Conservation (phyloP, 495 filamentous ascomycete genomes). For the Penicillium cinerascens region DNA sequence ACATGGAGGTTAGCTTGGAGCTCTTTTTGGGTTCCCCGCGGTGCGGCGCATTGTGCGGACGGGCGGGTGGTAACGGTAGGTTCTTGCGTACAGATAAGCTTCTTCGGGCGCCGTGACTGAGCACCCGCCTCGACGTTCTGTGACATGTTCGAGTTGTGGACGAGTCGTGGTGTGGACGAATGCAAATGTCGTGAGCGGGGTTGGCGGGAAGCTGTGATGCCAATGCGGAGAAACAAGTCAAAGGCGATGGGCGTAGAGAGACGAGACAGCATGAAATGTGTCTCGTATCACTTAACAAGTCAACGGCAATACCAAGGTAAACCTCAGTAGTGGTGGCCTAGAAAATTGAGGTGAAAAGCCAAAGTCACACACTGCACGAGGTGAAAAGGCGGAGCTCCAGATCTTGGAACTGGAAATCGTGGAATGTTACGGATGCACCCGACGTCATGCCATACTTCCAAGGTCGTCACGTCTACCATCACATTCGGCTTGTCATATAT, state of each 20-base stretch:
- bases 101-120: constrained; percentile 33
- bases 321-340: too few species aligned
- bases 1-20: constrained; percentile 15
- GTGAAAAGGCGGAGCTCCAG: not conserved
- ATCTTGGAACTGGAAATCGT: not conserved
- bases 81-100: constrained; percentile 39
- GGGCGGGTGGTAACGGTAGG: not conserved
- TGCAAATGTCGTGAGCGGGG: constrained; percentile 15
- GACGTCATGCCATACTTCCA: not conserved
- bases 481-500: not conserved
- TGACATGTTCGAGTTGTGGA: constrained; percentile 12
- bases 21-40: constrained; percentile 3
- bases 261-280: constrained; percentile 4
- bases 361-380: not conserved
- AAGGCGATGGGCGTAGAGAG: constrained; percentile 3
- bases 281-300: not conserved
- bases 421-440: not conserved
- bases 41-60: not conserved
- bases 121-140: constrained; percentile 6
- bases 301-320: not conserved
- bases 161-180: constrained; percentile 6
- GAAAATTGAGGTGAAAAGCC: too few species aligned
- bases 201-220: constrained; percentile 8
- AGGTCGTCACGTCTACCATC: not conserved
- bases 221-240: constrained; percentile 21